Evolutionary conservation across 2,329 filamentous ascomycete species (phyloP).

Genomic region (Aspergillus sp.): DNA sequence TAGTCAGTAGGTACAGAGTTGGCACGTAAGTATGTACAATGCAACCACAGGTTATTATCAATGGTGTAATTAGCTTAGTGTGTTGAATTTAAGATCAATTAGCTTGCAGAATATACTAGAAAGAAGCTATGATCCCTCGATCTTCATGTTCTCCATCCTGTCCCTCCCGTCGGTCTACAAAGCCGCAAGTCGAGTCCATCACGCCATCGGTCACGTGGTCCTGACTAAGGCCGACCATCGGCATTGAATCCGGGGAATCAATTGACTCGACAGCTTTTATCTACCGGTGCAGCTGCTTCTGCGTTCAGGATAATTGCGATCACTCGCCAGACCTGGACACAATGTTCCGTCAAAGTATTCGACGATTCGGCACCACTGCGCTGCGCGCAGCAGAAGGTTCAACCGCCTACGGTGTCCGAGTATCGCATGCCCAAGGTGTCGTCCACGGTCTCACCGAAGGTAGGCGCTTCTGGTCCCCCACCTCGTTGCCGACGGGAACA

Average conservation of each 20-base stretch:
- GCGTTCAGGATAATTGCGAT: constrained; percentile 2
- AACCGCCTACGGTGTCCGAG: constrained; percentile 64
- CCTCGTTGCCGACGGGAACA: background rate
- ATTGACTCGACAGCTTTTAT: constrained; percentile 1
- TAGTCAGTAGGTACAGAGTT: too few relatives aligned
- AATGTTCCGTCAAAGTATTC: constrained; percentile 70
- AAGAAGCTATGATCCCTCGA: background rate
- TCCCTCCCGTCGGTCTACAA: too few relatives aligned
- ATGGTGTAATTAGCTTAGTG: too few relatives aligned
- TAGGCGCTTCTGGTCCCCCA: constrained; percentile 41
- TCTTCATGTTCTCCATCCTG: background rate
- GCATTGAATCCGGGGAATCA: constrained; percentile 10
- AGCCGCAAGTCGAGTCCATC: constrained; percentile 6
- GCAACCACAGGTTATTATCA: too few relatives aligned
- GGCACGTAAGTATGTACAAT: too few relatives aligned
- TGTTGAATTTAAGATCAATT: too few relatives aligned
- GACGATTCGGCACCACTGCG: constrained; percentile 66
- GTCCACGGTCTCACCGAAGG: constrained; percentile 79
- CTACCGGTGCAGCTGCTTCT: background rate
- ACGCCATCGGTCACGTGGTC: constrained; percentile 23
- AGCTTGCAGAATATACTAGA: too few relatives aligned
- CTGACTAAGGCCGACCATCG: constrained; percentile 27
- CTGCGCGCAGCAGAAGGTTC: constrained; percentile 53
- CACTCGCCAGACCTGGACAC: constrained; percentile 20
- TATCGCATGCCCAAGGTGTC: constrained; percentile 77